Base-by-base conservation (phyloP, 352 stramenopile species). In the Globisporangium paddicum region DNA sequence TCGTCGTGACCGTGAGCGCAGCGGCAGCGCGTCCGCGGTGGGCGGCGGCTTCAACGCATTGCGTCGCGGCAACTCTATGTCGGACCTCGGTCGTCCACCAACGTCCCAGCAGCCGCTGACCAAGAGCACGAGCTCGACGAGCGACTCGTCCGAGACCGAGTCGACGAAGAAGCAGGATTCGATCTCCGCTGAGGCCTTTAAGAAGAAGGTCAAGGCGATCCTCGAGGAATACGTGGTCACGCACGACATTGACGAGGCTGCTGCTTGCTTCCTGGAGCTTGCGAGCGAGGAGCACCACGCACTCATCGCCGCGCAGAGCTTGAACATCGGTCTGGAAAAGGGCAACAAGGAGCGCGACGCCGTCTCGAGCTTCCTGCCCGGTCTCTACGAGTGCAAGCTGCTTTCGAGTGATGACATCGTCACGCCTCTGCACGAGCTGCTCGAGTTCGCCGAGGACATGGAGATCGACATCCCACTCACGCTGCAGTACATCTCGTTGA, bases 171-270 rank as follows among this genome's bases (percentile, higher is more conserved):
- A 37, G 30, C 52, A 46, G 45, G 41, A 42, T 19, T 0, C 56
- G n/a, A 53, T 89, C 34, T 76, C 77, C 0, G 67, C 77, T 5
- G 79, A 82, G 3, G 76, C 58, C 3, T 86, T 91, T 40, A 80
- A 86, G 55, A 98, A 97, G 69, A 85, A 97, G 67, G 67, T 82
- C 32, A 92, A 90, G 64, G 72, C 87, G 19, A 90, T 89, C 56
- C 63, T 97, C 10, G 70, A 90, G 6, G 81, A 95, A 62, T 97
- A 84, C 60, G 94, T 95, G 58, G 79, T 85, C 56, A 69, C 83
- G 42, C 78, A 94, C 37, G 89, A 97, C 63, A 50, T 91, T 23
- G 83, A 95, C n/a, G 90, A 95, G 38, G 85, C 76, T 3, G 68
- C 69, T 18, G 35, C 66, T 8, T 85, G 71, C 47, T 64, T 93